Evolutionary conservation across 306 rosid genomes (phyloP).

Genomic region (Trifolium dubium): DNA sequence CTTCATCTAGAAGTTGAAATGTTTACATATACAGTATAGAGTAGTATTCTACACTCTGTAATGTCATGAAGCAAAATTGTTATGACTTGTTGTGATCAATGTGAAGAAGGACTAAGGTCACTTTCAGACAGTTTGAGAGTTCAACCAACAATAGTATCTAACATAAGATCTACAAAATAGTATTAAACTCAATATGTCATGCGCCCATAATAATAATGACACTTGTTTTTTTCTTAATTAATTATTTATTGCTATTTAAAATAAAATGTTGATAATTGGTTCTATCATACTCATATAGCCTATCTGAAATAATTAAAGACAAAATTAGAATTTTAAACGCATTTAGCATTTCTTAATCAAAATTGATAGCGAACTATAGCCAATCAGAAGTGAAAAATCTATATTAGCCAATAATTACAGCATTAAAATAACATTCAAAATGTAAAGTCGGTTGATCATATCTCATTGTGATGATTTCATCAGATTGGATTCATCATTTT

Average conservation of each 20-base stretch:
- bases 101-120: constrained; percentile 27
- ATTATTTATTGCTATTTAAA: constrained; percentile 33
- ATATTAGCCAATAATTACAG: constrained; percentile 46
- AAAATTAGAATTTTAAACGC: constrained; percentile 36
- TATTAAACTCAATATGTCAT: constrained; percentile 49
- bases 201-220: constrained; percentile 62
- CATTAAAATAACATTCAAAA: constrained; percentile 53
- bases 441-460: constrained; percentile 84
- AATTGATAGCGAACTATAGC: constrained; percentile 41
- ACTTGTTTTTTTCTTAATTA: constrained; percentile 38
- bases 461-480: constrained; percentile 69
- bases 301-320: constrained; percentile 46
- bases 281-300: constrained; percentile 35
- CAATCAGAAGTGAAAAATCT: constrained; percentile 46
- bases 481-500: constrained; percentile 62
- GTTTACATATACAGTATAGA: constrained; percentile 37
- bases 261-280: constrained; percentile 17
- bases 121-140: constrained; percentile 50
- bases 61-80: constrained; percentile 40
- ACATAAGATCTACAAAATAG: constrained; percentile 47
- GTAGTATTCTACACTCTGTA: constrained; percentile 45
- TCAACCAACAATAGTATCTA: constrained; percentile 50
- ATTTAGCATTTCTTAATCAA: constrained; percentile 37
- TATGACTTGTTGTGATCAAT: constrained; percentile 10
- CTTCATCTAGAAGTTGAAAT: constrained; percentile 46